phyloP scores from a whole-genome alignment of 208 protist species.

The Trypanosoma conorhini region DNA sequence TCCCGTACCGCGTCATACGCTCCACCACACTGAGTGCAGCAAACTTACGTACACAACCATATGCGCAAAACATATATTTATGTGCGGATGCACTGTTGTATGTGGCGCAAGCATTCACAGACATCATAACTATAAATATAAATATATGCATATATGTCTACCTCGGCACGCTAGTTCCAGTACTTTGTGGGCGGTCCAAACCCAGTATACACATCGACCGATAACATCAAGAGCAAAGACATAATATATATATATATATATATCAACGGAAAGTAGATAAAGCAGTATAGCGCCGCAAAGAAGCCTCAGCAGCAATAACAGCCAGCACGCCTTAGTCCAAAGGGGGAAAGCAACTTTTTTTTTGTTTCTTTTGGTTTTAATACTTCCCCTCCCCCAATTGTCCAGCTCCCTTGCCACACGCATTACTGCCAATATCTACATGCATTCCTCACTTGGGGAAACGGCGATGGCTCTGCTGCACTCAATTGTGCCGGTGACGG shows the following conservation, averaged over 20 bases:
- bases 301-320: not conserved
- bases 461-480: slow-evolving; percentile 13
- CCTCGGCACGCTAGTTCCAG: not conserved
- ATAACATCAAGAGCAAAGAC: not conserved
- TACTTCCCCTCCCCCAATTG: not conserved
- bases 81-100: no score
- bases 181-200: not conserved
- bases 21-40: not conserved
- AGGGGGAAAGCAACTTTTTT: not conserved
- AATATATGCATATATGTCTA: slow-evolving; percentile 24
- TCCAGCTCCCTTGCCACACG: not conserved
- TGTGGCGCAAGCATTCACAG: no score
- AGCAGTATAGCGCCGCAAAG: not conserved
- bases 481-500: slow-evolving; percentile 14
- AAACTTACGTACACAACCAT: not conserved
- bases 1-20: not conserved
- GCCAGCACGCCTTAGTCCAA: not conserved
- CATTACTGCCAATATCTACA: not conserved
- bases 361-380: not conserved
- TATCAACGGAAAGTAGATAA: not conserved
- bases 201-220: not conserved
- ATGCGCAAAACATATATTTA: no score
- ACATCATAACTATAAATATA: not conserved
- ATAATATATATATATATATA: not conserved
- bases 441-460: not conserved